Conservation (phyloP, 495 filamentous ascomycete genomes). For the Podospora comata region DNA sequence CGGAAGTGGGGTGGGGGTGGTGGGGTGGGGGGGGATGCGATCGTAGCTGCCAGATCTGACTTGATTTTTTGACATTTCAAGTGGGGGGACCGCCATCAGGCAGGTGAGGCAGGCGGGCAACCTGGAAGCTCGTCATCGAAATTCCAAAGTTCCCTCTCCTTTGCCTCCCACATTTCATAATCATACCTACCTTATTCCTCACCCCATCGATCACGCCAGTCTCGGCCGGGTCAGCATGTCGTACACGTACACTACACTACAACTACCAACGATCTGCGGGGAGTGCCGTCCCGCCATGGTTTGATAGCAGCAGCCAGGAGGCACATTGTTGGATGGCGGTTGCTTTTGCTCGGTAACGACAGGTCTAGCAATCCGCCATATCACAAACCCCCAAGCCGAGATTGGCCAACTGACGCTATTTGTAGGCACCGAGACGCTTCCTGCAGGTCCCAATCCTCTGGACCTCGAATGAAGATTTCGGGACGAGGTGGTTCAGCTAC, state of each 20-base stretch:
- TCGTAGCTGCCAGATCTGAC: not conserved
- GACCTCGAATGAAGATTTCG: not conserved
- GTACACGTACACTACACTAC: not conserved
- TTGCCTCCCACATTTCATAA: not conserved
- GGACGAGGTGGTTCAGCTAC: not conserved
- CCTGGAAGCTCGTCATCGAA: not conserved
- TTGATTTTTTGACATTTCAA: not conserved
- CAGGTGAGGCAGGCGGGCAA: no score
- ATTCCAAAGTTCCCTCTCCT: not conserved
- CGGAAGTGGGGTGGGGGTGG: no score
- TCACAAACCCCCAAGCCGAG: not conserved
- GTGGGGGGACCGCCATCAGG: not conserved
- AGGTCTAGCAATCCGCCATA: no score
- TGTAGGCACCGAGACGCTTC: not conserved
- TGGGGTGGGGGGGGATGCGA: no score
- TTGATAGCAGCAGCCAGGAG: not conserved
- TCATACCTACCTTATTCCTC: no score
- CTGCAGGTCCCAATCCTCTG: not conserved
- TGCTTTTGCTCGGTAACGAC: not conserved
- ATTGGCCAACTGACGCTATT: not conserved
- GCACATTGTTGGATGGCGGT: not conserved
- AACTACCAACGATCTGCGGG: not conserved
- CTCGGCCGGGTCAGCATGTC: not conserved
- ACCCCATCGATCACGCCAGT: not conserved
- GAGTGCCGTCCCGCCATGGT: not conserved